These are phyloP conservation scores for Termitomyces sp. DNA, from an alignment of 768 basidiomycete species.

Conservation along the genomic window DNA sequence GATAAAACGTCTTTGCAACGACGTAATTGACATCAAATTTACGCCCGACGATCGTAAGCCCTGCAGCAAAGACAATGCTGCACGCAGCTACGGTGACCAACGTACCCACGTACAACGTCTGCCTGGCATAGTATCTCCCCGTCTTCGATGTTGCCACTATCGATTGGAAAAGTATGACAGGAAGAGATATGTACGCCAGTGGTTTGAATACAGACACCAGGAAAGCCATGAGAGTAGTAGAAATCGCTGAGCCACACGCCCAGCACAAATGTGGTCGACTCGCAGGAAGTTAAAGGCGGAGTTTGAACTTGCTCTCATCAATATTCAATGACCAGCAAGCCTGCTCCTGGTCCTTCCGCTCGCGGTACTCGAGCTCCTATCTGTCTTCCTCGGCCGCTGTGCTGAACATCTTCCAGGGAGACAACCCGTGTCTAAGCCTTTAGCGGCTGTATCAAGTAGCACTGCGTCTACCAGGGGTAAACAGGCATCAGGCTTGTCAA, in stretches of 20 bases:
- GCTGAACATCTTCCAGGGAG: conserved; percentile 27
- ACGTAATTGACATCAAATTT: conserved; percentile 78
- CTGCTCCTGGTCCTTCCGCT: conserved; percentile 6
- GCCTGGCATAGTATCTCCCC: conserved; percentile 69
- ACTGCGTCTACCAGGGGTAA: conserved; percentile 13
- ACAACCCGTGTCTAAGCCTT: conserved; percentile 18
- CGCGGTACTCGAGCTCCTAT: conserved; percentile 21
- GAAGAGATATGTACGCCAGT: conserved; percentile 74
- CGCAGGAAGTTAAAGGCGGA: conserved; percentile 10
- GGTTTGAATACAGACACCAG: conserved; percentile 64
- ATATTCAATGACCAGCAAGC: no score
- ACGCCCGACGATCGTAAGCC: conserved; percentile 63
- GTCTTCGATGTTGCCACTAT: conserved; percentile 52
- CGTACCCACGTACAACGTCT: conserved; percentile 69
- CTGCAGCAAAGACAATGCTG: conserved; percentile 65
- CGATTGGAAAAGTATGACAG: conserved; percentile 60
- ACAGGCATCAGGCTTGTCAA: conserved; percentile 6
- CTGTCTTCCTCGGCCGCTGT: conserved; percentile 9
- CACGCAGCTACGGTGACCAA: conserved; percentile 69
- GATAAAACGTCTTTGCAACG: conserved; percentile 83
- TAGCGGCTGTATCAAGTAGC: conserved; percentile 3
- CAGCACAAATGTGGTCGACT: conserved; percentile 11
- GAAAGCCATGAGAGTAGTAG: conserved; percentile 50
- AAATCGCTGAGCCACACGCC: conserved; percentile 12
- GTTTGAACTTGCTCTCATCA: conserved; percentile 12